Evolutionary conservation across 495 filamentous ascomycete species (phyloP).

Genomic region (Pseudoneurospora amorphoporcata): DNA sequence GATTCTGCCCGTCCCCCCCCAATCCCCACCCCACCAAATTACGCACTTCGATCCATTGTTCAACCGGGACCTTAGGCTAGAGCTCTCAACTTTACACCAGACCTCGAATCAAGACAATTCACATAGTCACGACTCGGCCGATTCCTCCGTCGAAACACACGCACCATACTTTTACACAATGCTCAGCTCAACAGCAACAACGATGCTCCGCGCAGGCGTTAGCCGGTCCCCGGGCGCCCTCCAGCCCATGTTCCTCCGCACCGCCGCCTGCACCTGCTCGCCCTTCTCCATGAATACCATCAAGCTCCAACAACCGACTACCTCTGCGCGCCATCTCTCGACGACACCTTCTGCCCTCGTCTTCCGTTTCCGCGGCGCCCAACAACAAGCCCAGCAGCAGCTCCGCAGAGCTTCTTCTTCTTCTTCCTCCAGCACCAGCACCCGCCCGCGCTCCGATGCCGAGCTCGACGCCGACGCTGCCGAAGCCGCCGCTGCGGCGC

Average conservation of each 20-base stretch:
- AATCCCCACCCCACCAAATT: background rate
- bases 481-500: slow-evolving; percentile 11
- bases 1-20: background rate
- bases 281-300: slow-evolving; percentile 8
- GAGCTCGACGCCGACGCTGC: slow-evolving; percentile 16
- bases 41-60: background rate
- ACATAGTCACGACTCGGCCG: background rate
- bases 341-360: slow-evolving; percentile 6
- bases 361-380: slow-evolving; percentile 5
- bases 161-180: slow-evolving; percentile 6
- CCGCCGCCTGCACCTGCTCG: slow-evolving; percentile 17
- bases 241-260: slow-evolving; percentile 21
- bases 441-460: slow-evolving; percentile 10
- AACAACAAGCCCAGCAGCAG: slow-evolving; percentile 3
- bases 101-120: background rate
- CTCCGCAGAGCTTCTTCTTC: slow-evolving; percentile 1
- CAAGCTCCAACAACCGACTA: slow-evolving; percentile 1
- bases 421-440: background rate
- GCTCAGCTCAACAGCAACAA: slow-evolving; percentile 22
- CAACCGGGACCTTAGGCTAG: background rate
- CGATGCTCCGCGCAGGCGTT: slow-evolving; percentile 22
- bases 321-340: slow-evolving; percentile 7
- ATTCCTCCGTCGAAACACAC: background rate
- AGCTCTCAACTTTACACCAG: background rate
- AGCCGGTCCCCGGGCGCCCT: slow-evolving; percentile 16